Evolutionary conservation across 805 yeast genomes (phyloP).

Genomic region (Zygosaccharomyces gambellarensis): DNA sequence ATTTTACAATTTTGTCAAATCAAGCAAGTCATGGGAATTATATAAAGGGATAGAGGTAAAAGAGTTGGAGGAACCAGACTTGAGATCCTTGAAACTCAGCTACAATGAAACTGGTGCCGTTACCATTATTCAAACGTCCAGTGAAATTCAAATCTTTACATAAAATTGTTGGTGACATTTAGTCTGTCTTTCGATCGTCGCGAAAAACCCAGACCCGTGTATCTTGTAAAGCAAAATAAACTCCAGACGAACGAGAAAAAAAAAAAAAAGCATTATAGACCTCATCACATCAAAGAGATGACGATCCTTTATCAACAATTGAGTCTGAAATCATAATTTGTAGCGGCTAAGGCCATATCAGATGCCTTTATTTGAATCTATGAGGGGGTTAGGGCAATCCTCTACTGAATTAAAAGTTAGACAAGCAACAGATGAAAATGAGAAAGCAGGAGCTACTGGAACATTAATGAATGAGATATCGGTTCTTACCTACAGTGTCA

Average conservation of each 20-base stretch:
- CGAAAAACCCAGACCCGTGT: neutral
- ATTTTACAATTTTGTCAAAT: conserved; percentile 9
- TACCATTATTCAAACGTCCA: conserved; percentile 4
- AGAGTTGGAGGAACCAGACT: neutral
- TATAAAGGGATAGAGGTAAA: neutral
- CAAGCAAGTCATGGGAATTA: conserved; percentile 12
- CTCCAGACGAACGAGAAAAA: neutral
- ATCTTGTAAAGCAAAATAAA: neutral
- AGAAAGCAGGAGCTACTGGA: conserved; percentile 53
- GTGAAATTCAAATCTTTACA: neutral
- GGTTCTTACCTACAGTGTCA: conserved; percentile 39
- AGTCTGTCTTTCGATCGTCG: neutral
- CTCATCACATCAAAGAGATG: neutral
- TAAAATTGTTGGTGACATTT: neutral
- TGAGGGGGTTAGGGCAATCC: conserved; percentile 32
- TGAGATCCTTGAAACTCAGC: conserved; percentile 2
- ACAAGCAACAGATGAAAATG: conserved; percentile 47
- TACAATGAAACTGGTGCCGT: conserved; percentile 5
- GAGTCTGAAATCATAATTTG: neutral
- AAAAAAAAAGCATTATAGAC: neutral
- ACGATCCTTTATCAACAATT: neutral
- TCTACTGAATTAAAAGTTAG: conserved; percentile 37
- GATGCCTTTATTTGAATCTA: conserved; percentile 31
- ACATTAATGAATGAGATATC: conserved; percentile 50
- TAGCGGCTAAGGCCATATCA: too few species aligned